These are phyloP conservation scores for Quercus tomentella DNA, from an alignment of 331 rosid genomes.

Conservation along the genomic window DNA sequence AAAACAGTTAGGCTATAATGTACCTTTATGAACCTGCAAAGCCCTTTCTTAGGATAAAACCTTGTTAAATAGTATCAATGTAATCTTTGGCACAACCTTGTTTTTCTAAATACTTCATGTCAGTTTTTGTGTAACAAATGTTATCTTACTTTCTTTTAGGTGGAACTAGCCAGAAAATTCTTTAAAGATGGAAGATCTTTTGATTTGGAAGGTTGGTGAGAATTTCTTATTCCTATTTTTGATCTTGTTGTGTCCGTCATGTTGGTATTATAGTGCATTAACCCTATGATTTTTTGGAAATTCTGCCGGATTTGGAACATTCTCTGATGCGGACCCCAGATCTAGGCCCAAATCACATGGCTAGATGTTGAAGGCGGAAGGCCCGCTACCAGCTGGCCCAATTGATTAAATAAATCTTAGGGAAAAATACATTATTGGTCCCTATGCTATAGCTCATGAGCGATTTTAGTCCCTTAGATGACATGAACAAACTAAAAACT, in stretches of 20 bases:
- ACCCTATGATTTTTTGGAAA: background rate
- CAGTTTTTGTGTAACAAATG: slow-evolving; percentile 6
- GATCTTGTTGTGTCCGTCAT: slow-evolving; percentile 7
- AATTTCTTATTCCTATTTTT: slow-evolving; percentile 13
- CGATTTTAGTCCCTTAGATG: too few relatives aligned
- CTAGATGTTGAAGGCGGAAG: too few relatives aligned
- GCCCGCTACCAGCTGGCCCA: too few relatives aligned
- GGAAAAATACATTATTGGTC: background rate
- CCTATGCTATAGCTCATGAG: too few relatives aligned
- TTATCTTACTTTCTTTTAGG: slow-evolving; percentile 45
- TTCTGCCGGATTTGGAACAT: background rate
- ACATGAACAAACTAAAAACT: too few relatives aligned
- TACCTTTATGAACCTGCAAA: background rate
- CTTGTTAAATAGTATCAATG: background rate
- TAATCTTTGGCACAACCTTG: background rate
- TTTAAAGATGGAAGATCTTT: slow-evolving; percentile 78
- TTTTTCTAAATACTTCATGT: background rate
- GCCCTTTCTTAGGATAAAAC: background rate
- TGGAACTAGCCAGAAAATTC: slow-evolving; percentile 67
- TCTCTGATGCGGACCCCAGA: too few relatives aligned
- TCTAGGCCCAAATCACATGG: too few relatives aligned
- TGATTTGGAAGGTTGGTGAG: slow-evolving; percentile 74
- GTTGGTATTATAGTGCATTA: background rate
- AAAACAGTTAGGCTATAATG: too few relatives aligned
- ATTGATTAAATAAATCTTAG: background rate